Evolutionary conservation across 169 alveolate species (phyloP).

Genomic region (Theileria orientalis): DNA sequence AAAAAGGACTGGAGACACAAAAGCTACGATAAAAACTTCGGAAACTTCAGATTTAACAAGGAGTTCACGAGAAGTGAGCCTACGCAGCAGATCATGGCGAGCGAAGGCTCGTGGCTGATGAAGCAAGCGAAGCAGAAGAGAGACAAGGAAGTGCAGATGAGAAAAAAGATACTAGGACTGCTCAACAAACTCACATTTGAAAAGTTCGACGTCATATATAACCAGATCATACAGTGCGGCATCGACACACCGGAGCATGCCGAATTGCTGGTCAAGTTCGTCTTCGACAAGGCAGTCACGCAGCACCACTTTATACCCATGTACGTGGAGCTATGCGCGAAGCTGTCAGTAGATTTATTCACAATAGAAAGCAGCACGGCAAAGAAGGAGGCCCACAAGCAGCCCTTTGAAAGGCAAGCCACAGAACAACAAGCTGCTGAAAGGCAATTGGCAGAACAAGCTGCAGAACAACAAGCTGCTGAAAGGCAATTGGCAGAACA

Average conservation of each 20-base stretch:
- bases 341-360: constrained; percentile 71
- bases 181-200: constrained; percentile 73
- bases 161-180: constrained; percentile 75
- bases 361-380: constrained; percentile 56
- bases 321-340: constrained; percentile 83
- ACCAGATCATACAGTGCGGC: constrained; percentile 67
- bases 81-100: constrained; percentile 29
- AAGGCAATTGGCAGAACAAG: too few relatives aligned
- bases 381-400: neutral
- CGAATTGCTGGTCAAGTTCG: constrained; percentile 66
- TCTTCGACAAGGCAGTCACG: constrained; percentile 82
- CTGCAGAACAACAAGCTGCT: too few relatives aligned
- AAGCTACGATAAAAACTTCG: constrained; percentile 13
- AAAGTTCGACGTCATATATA: constrained; percentile 74
- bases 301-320: constrained; percentile 85
- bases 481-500: too few relatives aligned
- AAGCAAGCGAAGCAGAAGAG: constrained; percentile 69
- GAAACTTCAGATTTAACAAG: constrained; percentile 12
- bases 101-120: constrained; percentile 71
- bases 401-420: neutral
- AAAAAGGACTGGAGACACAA: constrained; percentile 10
- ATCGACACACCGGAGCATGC: constrained; percentile 71
- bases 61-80: constrained; percentile 57
- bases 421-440: too few relatives aligned
- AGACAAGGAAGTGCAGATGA: constrained; percentile 66